Evolutionary conservation across 306 rosid genomes (phyloP), one percentile per base, ranked within the genome.

Genomic region (Coriaria nepalensis): DNA sequence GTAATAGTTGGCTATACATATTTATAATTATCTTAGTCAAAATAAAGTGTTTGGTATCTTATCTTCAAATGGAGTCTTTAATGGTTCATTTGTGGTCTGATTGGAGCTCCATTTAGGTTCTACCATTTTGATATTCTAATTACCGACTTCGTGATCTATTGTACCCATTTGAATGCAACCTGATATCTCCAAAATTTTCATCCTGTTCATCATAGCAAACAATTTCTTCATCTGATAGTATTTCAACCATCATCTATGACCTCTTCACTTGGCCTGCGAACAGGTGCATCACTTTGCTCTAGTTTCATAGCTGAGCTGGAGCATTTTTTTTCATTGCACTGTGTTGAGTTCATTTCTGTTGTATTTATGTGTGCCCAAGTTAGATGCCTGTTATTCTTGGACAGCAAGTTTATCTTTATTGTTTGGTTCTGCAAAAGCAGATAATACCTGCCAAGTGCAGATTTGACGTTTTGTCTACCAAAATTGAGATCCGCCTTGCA

Each of bases 401-500:
- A 45, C 43, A 34, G 41, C 44, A 52, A 50, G 68, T 42, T 66
- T 44, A 69, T 41, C 29, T 34, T 49, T 53, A 39, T 4, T 13
- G 6, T 49, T 68, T 62, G 52, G 53, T 38, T 55, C 29, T 57
- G 33, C 45, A 56, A 35, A 37, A 61, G 55, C 81, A 87, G 94
- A 83, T 87, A 45, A 50, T 72, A 58, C 81, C 86, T 38, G 73
- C 72, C 29, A 57, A 61, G 59, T 71, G 88, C 68, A 72, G 72
- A 52, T 71, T 57, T 52, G 69, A 50, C 2, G 79, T 83, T 59
- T 60, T 83, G 60, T 52, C 75, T 37, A 87, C 96, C 35, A 87
- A 87, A 80, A 50, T 87, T 73, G 94, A 87, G 73, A 75, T 87
- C 44, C 82, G 65, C 56, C 82, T 87, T 35, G 78, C 62, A n/a